phyloP scores from a whole-genome alignment of 352 stramenopile species.

The Globisporangium barbulae region DNA sequence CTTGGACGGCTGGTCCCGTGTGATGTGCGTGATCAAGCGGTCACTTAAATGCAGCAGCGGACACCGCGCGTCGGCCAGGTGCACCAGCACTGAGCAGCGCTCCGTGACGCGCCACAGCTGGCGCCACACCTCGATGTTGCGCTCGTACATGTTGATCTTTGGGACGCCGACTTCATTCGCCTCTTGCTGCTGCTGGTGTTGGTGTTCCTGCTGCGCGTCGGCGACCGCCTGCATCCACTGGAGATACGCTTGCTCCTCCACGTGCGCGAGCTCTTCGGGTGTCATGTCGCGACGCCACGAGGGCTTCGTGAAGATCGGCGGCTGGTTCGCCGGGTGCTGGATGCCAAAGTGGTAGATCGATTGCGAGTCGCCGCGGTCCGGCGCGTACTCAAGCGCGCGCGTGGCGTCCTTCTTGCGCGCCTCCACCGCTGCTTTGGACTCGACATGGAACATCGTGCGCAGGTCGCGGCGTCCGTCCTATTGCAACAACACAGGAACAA shows the following conservation, averaged over 20 bases:
- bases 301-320: slow-evolving; percentile 60
- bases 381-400: slow-evolving; percentile 48
- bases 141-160: slow-evolving; percentile 70
- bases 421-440: slow-evolving; percentile 54
- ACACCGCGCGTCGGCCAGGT: slow-evolving; percentile 69
- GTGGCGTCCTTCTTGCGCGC: slow-evolving; percentile 70
- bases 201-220: slow-evolving; percentile 28
- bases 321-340: slow-evolving; percentile 52
- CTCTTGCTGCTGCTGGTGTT: slow-evolving; percentile 1
- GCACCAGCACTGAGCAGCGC: slow-evolving; percentile 70
- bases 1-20: slow-evolving; percentile 65
- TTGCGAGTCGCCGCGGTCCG: slow-evolving; percentile 63
- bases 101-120: slow-evolving; percentile 83
- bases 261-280: slow-evolving; percentile 48
- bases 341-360: slow-evolving; percentile 70
- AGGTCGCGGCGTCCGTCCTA: slow-evolving; percentile 46
- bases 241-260: slow-evolving; percentile 53
- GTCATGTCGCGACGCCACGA: slow-evolving; percentile 66
- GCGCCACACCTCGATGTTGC: slow-evolving; percentile 80
- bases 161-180: neutral
- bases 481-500: neutral
- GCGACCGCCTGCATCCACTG: slow-evolving; percentile 55
- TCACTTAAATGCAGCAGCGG: slow-evolving; percentile 73
- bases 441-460: slow-evolving; percentile 64
- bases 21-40: slow-evolving; percentile 52